These are phyloP conservation scores for Globisporangium emineosum DNA, from an alignment of 352 stramenopile genomes.

Conservation along the genomic window DNA sequence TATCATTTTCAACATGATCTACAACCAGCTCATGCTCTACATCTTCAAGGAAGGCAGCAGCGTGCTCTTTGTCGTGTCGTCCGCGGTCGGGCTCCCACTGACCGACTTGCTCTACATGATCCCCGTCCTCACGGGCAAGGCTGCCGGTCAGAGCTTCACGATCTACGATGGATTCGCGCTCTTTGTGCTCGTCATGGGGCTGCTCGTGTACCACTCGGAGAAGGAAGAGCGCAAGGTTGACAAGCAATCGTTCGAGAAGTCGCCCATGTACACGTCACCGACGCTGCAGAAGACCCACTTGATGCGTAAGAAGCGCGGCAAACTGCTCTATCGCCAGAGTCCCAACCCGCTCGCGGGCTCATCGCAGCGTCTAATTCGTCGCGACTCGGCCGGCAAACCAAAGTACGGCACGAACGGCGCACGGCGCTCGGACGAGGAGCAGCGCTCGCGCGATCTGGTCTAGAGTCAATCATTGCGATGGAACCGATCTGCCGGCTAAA, in stretches of 20 bases:
- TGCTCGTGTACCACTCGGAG: slow-evolving; percentile 87
- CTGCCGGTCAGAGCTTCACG: slow-evolving; percentile 69
- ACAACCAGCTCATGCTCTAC: slow-evolving; percentile 89
- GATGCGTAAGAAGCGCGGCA: slow-evolving; percentile 77
- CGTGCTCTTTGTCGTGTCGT: slow-evolving; percentile 86
- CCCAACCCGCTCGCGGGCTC: slow-evolving; percentile 62
- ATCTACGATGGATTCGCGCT: slow-evolving; percentile 87
- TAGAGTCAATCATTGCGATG: not conserved
- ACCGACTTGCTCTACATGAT: slow-evolving; percentile 87
- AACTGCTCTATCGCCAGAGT: slow-evolving; percentile 82
- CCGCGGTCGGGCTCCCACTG: slow-evolving; percentile 73
- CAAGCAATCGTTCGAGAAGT: slow-evolving; percentile 71
- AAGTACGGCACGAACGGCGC: slow-evolving; percentile 54
- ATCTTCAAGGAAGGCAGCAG: slow-evolving; percentile 89
- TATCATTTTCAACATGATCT: slow-evolving; percentile 59
- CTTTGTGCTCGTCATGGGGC: slow-evolving; percentile 83
- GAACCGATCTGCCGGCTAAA: not conserved
- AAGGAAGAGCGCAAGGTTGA: slow-evolving; percentile 74
- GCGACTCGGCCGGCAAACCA: slow-evolving; percentile 36
- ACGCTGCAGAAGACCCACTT: slow-evolving; percentile 81
- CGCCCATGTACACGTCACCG: slow-evolving; percentile 83
- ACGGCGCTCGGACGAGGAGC: slow-evolving; percentile 11
- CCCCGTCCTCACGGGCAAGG: slow-evolving; percentile 65
- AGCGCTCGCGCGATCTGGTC: slow-evolving; percentile 9
- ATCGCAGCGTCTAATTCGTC: slow-evolving; percentile 58